Evolutionary conservation across 495 filamentous ascomycete species (phyloP), one percentile per base, ranked within the genome.

Genomic region (Cladorrhinum samala): DNA sequence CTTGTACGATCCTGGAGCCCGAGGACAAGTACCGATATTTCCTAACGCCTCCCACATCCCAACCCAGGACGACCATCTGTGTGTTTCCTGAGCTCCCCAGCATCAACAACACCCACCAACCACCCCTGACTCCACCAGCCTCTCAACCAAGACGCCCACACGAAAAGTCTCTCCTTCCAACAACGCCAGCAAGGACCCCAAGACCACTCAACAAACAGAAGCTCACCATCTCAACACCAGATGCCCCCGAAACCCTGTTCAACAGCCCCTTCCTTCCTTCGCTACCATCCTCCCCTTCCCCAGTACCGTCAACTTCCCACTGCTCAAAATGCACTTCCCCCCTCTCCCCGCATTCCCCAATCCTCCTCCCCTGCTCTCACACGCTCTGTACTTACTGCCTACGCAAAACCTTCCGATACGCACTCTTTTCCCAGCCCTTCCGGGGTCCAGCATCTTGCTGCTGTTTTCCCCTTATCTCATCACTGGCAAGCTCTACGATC

Each of bases 381-480:
- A 9, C 16, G 42, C 48, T 52, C 36, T 56, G 54, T 38, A 1
- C 9, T 0, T 19, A 0, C 33, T 56, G 54, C 49, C 11, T 44
- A 0, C 17, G 43, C 30, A 8, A 37, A 19, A 4, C 17, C 42
- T 48, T 56, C 33, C 36, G 50, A 36, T 7, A 11, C 36, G 27
- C 54, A 0, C 54, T 56, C 36, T 30, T 24, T 5, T 47, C 49
- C 9, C 20, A 43, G 18, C 44, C 52, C 25, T 59, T 59, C 27
- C 3, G 14, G 6, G 52, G 52, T 1, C 52, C 52, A n/a, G 14
- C 36, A 24, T 55, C 48, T 38, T 49, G 45, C 33, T 45, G 24
- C 39, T 20, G 14, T 25, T 25, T n/a, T n/a, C n/a, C n/a, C n/a
- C n/a, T n/a, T n/a, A n/a, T n/a, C n/a, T n/a, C n/a, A n/a, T n/a